These are phyloP conservation scores for Berberis thunbergii DNA, from an alignment of 164 flowering plant genomes.

Conservation along the genomic window DNA sequence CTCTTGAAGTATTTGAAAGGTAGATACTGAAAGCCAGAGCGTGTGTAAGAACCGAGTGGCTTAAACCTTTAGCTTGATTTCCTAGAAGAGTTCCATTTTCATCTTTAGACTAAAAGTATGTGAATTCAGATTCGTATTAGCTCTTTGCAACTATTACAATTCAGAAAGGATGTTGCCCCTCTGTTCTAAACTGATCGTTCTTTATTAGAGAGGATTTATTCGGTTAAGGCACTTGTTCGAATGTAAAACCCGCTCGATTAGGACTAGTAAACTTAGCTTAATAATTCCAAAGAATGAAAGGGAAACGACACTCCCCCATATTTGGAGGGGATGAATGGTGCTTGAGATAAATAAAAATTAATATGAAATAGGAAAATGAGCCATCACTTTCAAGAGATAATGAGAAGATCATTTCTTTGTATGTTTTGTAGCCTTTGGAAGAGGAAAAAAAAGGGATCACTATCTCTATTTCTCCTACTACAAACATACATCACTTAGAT, in stretches of 20 bases:
- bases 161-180: not conserved
- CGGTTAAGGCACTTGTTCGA: not conserved
- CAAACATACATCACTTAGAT: not conserved
- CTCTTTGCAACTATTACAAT: not conserved
- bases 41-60: too few relatives aligned
- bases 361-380: not conserved
- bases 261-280: not conserved
- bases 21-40: too few relatives aligned
- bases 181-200: not conserved
- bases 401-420: constrained; percentile 1
- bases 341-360: not conserved
- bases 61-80: too few relatives aligned
- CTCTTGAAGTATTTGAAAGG: too few relatives aligned
- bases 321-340: not conserved
- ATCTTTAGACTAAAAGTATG: too few relatives aligned
- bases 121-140: not conserved
- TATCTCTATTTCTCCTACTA: not conserved
- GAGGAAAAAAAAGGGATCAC: not conserved
- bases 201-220: not conserved
- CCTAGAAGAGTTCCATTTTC: too few relatives aligned
- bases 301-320: not conserved
- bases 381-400: constrained; percentile 5
- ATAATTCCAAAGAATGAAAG: not conserved
- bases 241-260: not conserved
- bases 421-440: not conserved